These are phyloP conservation scores for Cenchrus fungigraminus DNA, from an alignment of 176 grass and related monocot species.

Conservation along the genomic window DNA sequence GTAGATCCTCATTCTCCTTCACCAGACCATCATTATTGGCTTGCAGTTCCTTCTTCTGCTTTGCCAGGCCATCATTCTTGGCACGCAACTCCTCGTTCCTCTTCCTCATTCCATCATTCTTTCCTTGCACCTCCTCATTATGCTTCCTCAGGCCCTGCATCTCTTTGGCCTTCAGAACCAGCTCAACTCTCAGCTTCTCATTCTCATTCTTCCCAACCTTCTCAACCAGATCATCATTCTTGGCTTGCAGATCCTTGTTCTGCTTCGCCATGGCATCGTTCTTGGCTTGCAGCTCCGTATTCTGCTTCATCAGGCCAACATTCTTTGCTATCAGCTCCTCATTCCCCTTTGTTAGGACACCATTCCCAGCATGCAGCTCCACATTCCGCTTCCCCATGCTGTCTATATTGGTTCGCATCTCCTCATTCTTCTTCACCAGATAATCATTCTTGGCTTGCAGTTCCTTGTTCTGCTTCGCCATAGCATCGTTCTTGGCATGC, in stretches of 20 bases:
- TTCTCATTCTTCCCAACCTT: neutral
- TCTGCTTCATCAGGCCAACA: no score
- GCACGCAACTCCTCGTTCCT: neutral
- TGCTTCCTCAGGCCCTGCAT: neutral
- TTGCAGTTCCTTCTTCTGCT: neutral
- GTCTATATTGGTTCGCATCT: neutral
- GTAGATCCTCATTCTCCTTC: neutral
- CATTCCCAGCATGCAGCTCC: neutral
- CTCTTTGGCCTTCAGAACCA: neutral
- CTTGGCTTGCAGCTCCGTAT: no score
- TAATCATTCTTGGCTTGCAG: neutral
- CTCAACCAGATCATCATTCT: no score
- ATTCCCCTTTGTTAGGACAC: no score
- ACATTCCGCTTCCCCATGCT: neutral
- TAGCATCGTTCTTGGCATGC: neutral
- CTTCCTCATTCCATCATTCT: neutral
- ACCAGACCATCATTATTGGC: neutral
- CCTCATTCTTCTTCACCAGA: neutral
- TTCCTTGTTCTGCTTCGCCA: neutral
- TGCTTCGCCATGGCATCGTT: no score
- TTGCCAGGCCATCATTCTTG: neutral
- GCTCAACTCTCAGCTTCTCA: conserved; percentile 5
- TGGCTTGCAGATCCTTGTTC: no score
- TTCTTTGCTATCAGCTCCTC: no score
- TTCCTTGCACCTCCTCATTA: neutral